Base-by-base conservation (phyloP, 2,329 filamentous ascomycete species). In the Xylaria sp. region DNA sequence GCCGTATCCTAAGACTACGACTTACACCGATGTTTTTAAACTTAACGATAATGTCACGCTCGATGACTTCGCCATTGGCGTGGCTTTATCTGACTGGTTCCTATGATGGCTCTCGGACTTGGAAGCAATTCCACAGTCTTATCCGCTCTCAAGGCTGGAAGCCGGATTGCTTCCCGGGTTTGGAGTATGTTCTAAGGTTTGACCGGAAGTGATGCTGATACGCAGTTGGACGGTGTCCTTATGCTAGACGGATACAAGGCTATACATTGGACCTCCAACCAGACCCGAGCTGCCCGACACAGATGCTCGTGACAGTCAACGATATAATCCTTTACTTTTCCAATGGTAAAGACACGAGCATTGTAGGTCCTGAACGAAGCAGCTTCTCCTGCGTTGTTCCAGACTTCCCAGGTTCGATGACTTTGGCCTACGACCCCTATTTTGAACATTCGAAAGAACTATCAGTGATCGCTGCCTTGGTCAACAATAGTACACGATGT, bases 101-200 rank as follows among this genome's bases (percentile, higher is more conserved):
- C 36, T 7, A 41, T 41, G 36, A 41, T 41, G 36, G 36, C 36
- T 18, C 36, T 41, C 4, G 36, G 36, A 41, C 36, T 63, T 30
- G 78, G 76, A 6, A 52, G 63, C 8, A 76, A 79, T 57, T 80
- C 78, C 32, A 76, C 77, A 1, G 59, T 80, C 32, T 65, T 80
- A n/a, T n/a, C 28, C 23, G 13, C 46, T 23, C 59, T 61, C 34
- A 66, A 72, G 48, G 57, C 73, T 4, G 73, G 74, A 20, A 60
- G 72, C 39, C 41, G 39, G 8, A 79, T 79, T 61, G 68, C 70
- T 6, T 75, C 74, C 36, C 74, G 74, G 20, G 73, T 72, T 18
- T 79, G 76, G 70, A 75, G 74, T 28, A 72, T 77, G n/a, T 79
- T 77, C 59, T 80, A 75, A 73, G 78, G 77, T 18, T 66, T 72